A percentile compares a stretch with the other conserved stretches of the same genome.
These are phyloP conservation scores for Glonium stellatum DNA, from an alignment of 495 filamentous ascomycete genomes.

Conservation along the genomic window DNA sequence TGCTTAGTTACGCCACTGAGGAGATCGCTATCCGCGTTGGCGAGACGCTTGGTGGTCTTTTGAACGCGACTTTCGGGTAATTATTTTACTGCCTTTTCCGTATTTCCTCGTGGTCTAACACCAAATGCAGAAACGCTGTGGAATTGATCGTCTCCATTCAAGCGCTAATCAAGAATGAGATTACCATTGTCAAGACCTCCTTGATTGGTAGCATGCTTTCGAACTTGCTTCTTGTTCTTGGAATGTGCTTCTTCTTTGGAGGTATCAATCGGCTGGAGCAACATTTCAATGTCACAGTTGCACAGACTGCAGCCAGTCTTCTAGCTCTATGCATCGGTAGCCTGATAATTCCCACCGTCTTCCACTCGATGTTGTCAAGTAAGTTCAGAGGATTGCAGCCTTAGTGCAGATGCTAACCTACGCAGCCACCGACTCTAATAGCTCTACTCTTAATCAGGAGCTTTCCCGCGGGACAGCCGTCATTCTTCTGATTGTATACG, in stretches of 20 bases:
- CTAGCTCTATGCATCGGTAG: conserved; percentile 71
- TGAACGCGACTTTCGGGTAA: conserved; percentile 86
- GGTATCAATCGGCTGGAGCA: conserved; percentile 75
- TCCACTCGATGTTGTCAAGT: conserved; percentile 40
- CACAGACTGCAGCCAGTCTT: conserved; percentile 79
- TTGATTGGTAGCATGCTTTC: conserved; percentile 86
- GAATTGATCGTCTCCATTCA: conserved; percentile 88
- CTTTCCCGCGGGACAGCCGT: conserved; percentile 26
- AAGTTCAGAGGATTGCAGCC: background rate
- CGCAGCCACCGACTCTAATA: conserved; percentile 10
- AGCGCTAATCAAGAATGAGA: conserved; percentile 62
- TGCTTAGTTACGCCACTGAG: conserved; percentile 40
- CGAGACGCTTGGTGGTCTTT: conserved; percentile 75
- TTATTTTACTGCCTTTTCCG: conserved; percentile 9
- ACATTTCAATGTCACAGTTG: conserved; percentile 88
- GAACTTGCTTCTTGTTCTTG: conserved; percentile 84
- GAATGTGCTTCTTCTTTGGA: conserved; percentile 89
- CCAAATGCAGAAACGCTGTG: conserved; percentile 63
- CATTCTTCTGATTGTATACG: conserved; percentile 27
- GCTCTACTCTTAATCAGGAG: conserved; percentile 35
- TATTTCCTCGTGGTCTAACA: conserved; percentile 12
- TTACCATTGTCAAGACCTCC: conserved; percentile 87
- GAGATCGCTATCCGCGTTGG: conserved; percentile 47
- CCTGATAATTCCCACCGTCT: conserved; percentile 85
- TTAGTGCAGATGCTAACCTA: background rate